A percentile compares a stretch with the other conserved stretches of the same genome.
Evolutionary conservation across 139 green algal species (phyloP).

Genomic region (Tetradesmus lagerheimii): DNA sequence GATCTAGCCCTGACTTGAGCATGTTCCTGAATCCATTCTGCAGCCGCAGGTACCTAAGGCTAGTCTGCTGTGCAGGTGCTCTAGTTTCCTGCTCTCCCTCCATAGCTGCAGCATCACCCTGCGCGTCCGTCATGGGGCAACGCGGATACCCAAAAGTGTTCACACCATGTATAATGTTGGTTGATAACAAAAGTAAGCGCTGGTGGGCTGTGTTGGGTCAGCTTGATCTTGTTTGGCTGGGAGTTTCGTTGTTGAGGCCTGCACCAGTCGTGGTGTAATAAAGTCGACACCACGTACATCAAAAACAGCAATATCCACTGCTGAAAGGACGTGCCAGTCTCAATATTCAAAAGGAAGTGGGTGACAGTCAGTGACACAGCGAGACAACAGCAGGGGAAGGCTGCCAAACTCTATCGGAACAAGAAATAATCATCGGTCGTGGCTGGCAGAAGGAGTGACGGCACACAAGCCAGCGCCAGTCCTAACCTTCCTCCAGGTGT

Average conservation of each 20-base stretch:
- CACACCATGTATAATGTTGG: too few species aligned
- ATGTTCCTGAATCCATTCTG: slow-evolving; percentile 38
- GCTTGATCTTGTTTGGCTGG: not conserved
- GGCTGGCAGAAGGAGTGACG: not conserved
- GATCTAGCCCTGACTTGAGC: slow-evolving; percentile 11
- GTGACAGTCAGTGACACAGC: slow-evolving; percentile 1
- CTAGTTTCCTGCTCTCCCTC: not conserved
- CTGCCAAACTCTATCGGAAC: too few species aligned
- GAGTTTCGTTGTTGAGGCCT: not conserved
- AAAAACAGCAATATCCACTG: not conserved
- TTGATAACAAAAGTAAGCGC: too few species aligned
- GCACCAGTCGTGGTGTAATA: not conserved
- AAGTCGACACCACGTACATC: not conserved
- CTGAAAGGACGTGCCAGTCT: not conserved
- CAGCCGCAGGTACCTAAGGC: slow-evolving; percentile 33
- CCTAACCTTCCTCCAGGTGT: not conserved
- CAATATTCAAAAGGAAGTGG: not conserved
- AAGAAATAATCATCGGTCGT: too few species aligned
- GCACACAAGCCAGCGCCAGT: not conserved
- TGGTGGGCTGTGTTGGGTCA: too few species aligned
- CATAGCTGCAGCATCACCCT: not conserved
- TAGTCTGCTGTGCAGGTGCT: slow-evolving; percentile 16
- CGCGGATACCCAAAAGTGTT: too few species aligned
- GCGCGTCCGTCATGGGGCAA: not conserved
- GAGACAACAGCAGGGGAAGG: not conserved